phyloP scores from a whole-genome alignment of 306 rosid species.

The Cercis canadensis region DNA sequence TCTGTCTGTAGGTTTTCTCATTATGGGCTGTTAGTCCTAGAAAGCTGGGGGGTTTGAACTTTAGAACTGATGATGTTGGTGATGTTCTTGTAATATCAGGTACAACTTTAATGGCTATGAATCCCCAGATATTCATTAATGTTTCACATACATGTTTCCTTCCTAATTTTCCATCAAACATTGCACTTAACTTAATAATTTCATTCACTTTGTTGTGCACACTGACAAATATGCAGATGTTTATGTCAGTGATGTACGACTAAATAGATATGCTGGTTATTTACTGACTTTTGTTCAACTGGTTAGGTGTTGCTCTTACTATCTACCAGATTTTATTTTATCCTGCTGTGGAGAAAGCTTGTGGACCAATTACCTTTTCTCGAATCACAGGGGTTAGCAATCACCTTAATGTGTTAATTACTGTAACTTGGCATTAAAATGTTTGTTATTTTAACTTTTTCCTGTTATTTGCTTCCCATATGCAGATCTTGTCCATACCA shows the following conservation, averaged over 20 bases:
- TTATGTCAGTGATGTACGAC: no score
- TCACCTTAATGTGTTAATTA: slow-evolving; percentile 7
- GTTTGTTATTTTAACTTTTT: slow-evolving; percentile 12
- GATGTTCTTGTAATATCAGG: slow-evolving; percentile 76
- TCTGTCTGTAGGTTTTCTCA: slow-evolving; percentile 67
- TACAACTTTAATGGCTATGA: slow-evolving; percentile 22
- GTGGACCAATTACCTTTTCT: slow-evolving; percentile 56
- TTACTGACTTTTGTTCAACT: slow-evolving; percentile 18
- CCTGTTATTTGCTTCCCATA: not conserved
- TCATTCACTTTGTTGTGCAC: not conserved
- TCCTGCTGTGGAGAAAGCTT: slow-evolving; percentile 52
- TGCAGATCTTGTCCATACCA: slow-evolving; percentile 48
- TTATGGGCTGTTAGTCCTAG: slow-evolving; percentile 82
- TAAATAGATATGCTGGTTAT: slow-evolving; percentile 8
- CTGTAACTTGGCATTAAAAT: slow-evolving; percentile 11
- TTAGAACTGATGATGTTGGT: slow-evolving; percentile 68
- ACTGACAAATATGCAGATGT: not conserved
- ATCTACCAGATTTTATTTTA: slow-evolving; percentile 60
- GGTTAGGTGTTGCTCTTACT: slow-evolving; percentile 63
- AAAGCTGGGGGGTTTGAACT: slow-evolving; percentile 71
- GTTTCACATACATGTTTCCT: slow-evolving; percentile 8
- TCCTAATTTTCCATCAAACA: not conserved
- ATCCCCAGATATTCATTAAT: not conserved
- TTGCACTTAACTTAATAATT: no score
- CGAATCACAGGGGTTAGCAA: slow-evolving; percentile 63